Conservation (phyloP, 805 yeast species). For the Kazachstania bromeliacearum region DNA sequence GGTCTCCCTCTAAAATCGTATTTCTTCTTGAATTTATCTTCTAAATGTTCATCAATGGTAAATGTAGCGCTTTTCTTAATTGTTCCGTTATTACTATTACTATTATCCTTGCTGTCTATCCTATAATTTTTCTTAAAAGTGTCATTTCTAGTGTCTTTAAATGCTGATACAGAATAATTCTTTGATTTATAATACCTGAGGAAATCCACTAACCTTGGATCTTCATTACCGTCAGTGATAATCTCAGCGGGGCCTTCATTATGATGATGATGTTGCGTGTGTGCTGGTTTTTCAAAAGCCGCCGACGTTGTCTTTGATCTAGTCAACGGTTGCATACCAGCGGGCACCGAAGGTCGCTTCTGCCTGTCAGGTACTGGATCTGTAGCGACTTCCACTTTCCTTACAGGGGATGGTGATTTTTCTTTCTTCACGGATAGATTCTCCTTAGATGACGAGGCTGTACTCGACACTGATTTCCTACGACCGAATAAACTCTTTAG, state of each 20-base stretch:
- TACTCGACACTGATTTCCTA: conserved; percentile 1
- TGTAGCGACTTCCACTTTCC: not conserved
- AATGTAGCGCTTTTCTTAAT: conserved; percentile 16
- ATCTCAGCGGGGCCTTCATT: not conserved
- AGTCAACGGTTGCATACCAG: conserved; percentile 8
- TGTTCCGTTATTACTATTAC: not conserved
- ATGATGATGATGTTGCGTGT: conserved; percentile 7
- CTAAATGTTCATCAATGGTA: conserved; percentile 11
- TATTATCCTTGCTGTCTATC: not conserved
- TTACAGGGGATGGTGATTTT: not conserved
- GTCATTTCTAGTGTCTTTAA: conserved; percentile 18
- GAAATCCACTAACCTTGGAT: conserved; percentile 40
- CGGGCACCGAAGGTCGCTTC: not conserved
- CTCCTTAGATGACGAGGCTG: not conserved
- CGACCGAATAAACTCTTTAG: conserved; percentile 28
- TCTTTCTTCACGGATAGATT: not conserved
- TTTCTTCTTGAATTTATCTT: conserved; percentile 7
- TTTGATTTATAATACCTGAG: conserved; percentile 31
- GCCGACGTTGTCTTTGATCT: conserved; percentile 18
- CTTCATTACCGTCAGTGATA: conserved; percentile 24
- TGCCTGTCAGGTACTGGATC: not conserved
- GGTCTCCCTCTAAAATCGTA: conserved; percentile 37
- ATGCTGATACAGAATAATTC: conserved; percentile 19
- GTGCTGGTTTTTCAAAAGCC: conserved; percentile 1
- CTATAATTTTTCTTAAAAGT: conserved; percentile 4